Percentiles rank a stretch among this genome's conserved stretches.
phyloP scores from a whole-genome alignment of 768 basidiomycete genomes.

The Suillus subalutaceus region DNA sequence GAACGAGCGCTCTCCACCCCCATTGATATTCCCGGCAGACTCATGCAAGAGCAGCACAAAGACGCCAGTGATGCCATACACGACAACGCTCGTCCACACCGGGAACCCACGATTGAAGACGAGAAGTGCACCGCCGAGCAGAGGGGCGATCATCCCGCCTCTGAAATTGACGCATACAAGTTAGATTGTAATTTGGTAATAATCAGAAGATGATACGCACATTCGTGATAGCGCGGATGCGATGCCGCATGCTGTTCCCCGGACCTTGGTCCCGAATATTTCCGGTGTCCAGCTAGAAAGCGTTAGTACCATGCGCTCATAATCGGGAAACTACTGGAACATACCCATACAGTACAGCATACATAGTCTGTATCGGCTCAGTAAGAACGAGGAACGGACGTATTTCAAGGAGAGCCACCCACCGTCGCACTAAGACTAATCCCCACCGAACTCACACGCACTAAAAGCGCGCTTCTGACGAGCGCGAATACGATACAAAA shows the following conservation, averaged over 20 bases:
- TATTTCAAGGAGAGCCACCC: slow-evolving; percentile 10
- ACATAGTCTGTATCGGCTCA: slow-evolving; percentile 61
- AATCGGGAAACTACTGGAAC: background rate
- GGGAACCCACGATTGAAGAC: slow-evolving; percentile 70
- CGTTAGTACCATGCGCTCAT: background rate
- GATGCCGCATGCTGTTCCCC: slow-evolving; percentile 87
- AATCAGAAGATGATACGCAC: slow-evolving; percentile 35
- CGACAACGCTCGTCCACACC: slow-evolving; percentile 71
- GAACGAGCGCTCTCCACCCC: slow-evolving; percentile 18
- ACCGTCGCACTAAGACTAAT: slow-evolving; percentile 75
- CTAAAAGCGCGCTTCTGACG: slow-evolving; percentile 57
- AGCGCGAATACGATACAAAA: slow-evolving; percentile 73
- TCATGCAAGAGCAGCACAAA: slow-evolving; percentile 66
- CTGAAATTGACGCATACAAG: slow-evolving; percentile 38
- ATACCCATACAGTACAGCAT: slow-evolving; percentile 80
- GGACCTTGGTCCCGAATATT: slow-evolving; percentile 82
- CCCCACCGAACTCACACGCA: slow-evolving; percentile 71
- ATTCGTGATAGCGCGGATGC: slow-evolving; percentile 86
- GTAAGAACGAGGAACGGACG: background rate
- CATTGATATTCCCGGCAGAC: slow-evolving; percentile 40
- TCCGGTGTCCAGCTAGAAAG: slow-evolving; percentile 76
- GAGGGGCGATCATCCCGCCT: slow-evolving; percentile 87
- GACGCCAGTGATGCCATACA: slow-evolving; percentile 64
- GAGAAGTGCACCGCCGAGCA: slow-evolving; percentile 75
- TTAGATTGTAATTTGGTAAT: background rate